A percentile compares a stretch with the other conserved stretches of the same genome.
These are phyloP conservation scores for Scedosporium dehoogii DNA, from an alignment of 2,329 filamentous ascomycete genomes.

Conservation along the genomic window DNA sequence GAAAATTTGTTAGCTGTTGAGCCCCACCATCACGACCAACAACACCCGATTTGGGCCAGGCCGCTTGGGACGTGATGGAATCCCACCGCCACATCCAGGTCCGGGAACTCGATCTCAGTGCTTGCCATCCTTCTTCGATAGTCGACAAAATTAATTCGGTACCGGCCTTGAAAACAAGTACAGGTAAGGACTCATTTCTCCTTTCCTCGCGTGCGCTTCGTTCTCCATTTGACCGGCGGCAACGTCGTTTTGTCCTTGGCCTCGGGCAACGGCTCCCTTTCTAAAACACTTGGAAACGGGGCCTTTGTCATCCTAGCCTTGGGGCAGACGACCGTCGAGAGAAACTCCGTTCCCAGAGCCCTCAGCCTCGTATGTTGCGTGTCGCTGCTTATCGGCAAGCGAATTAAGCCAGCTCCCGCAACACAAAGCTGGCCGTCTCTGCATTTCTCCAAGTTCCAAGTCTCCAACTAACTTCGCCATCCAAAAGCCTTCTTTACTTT, in stretches of 20 bases:
- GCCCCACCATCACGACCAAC: neutral
- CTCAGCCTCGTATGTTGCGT: neutral
- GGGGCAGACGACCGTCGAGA: too few species aligned
- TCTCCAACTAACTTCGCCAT: slow-evolving; percentile 11
- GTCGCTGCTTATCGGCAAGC: neutral
- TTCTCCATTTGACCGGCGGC: neutral
- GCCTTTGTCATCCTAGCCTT: too few species aligned
- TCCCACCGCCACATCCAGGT: slow-evolving; percentile 24
- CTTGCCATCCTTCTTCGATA: slow-evolving; percentile 36
- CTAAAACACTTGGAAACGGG: neutral
- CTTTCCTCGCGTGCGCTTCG: slow-evolving; percentile 8
- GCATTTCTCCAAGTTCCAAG: neutral
- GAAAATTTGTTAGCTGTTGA: neutral
- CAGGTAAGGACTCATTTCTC: slow-evolving; percentile 36
- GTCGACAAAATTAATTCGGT: slow-evolving; percentile 46
- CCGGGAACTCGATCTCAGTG: slow-evolving; percentile 40
- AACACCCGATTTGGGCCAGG: neutral
- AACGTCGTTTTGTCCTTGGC: neutral
- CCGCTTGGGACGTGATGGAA: neutral
- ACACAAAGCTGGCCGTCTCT: too few species aligned
- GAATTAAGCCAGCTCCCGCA: too few species aligned
- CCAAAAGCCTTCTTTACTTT: slow-evolving; percentile 70
- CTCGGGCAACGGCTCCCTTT: neutral
- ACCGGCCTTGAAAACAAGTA: slow-evolving; percentile 48
- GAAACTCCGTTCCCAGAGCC: neutral